Evolutionary conservation across 768 basidiomycete genomes (phyloP).

Genomic region (Boletus sensibilis): DNA sequence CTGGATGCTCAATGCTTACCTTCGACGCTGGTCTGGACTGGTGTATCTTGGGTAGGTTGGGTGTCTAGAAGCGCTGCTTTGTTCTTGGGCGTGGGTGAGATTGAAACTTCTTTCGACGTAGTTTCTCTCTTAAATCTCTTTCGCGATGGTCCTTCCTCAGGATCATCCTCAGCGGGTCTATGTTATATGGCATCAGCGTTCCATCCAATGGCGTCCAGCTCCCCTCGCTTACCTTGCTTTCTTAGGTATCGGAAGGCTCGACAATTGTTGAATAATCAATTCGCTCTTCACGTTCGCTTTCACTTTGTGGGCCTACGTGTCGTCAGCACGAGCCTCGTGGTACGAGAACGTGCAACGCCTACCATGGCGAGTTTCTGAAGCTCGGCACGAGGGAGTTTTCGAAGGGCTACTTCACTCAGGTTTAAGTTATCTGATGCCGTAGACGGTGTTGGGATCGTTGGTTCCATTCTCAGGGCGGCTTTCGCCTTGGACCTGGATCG

Average conservation of each 20-base stretch:
- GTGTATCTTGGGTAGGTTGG: background rate
- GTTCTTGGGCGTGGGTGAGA: background rate
- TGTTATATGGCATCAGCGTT: background rate
- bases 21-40: background rate
- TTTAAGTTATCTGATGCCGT: background rate
- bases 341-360: background rate
- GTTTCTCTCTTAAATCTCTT: conserved; percentile 14
- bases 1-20: background rate
- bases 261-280: conserved; percentile 22
- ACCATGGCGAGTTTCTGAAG: conserved; percentile 31
- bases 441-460: background rate
- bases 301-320: conserved; percentile 19
- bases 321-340: background rate
- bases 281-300: conserved; percentile 30
- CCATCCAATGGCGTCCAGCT: background rate
- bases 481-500: conserved; percentile 11
- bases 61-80: background rate
- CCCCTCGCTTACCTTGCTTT: conserved; percentile 9
- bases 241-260: conserved; percentile 10
- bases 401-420: conserved; percentile 19
- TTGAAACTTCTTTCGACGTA: background rate
- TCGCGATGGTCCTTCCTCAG: conserved; percentile 11
- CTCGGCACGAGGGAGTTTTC: conserved; percentile 22
- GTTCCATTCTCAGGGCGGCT: background rate
- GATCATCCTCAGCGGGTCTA: conserved; percentile 9